Evolutionary conservation across 1,139 yeast genomes (phyloP).

Genomic region (Saccharomycopsis phalli): DNA sequence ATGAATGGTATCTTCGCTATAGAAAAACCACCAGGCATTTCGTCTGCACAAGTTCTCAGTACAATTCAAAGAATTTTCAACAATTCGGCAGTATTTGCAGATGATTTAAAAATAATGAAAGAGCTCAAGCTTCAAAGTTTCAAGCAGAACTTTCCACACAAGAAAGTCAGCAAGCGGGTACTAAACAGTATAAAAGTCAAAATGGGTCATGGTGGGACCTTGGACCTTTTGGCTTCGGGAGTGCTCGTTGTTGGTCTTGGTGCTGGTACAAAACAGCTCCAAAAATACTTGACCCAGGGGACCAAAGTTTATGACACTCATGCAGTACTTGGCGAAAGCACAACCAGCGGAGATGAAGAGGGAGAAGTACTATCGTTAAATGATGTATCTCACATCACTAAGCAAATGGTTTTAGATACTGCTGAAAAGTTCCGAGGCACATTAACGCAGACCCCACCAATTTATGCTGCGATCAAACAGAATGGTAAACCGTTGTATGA

Average conservation of each 20-base stretch:
- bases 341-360: slow-evolving; percentile 91
- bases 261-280: slow-evolving; percentile 73
- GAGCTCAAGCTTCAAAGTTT: slow-evolving; percentile 38
- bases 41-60: slow-evolving; percentile 66
- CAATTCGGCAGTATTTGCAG: slow-evolving; percentile 48
- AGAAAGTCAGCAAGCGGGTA: slow-evolving; percentile 34
- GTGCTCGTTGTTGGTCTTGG: slow-evolving; percentile 89
- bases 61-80: slow-evolving; percentile 58
- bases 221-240: slow-evolving; percentile 93
- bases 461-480: slow-evolving; percentile 88
- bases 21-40: slow-evolving; percentile 78
- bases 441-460: slow-evolving; percentile 86
- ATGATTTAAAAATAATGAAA: slow-evolving; percentile 42
- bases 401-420: slow-evolving; percentile 41
- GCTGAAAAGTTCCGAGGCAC: slow-evolving; percentile 65
- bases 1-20: slow-evolving; percentile 95
- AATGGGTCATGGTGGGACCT: slow-evolving; percentile 97
- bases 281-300: slow-evolving; percentile 61
- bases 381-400: slow-evolving; percentile 48
- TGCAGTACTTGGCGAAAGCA: slow-evolving; percentile 81
- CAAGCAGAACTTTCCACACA: slow-evolving; percentile 28
- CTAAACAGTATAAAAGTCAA: slow-evolving; percentile 52
- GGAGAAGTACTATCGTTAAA: slow-evolving; percentile 66
- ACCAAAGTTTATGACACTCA: slow-evolving; percentile 73
- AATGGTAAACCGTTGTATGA: slow-evolving; percentile 92